These are phyloP conservation scores for Dichomitus squalens DNA, from an alignment of 1,284 basidiomycete genomes.

Conservation along the genomic window DNA sequence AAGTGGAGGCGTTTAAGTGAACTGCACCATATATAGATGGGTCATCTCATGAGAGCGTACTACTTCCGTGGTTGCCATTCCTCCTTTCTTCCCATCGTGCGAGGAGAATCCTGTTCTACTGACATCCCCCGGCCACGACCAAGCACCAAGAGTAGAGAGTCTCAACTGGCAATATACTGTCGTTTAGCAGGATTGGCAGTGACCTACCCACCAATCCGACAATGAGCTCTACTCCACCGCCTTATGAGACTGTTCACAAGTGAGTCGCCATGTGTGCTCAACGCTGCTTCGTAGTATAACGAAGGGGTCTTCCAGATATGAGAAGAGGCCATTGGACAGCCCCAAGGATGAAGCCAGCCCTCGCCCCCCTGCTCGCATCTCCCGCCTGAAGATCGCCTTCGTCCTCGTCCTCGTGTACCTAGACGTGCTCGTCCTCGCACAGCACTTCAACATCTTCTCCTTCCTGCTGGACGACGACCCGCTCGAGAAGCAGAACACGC, in stretches of 20 bases:
- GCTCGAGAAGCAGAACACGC: background rate
- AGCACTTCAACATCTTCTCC: constrained; percentile 3
- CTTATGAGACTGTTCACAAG: background rate
- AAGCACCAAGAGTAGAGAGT: too few species aligned
- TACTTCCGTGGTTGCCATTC: background rate
- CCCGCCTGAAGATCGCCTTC: background rate
- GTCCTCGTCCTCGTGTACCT: background rate
- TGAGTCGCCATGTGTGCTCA: background rate
- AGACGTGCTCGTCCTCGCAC: constrained; percentile 7
- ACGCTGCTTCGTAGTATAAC: background rate
- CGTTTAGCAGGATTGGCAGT: too few species aligned
- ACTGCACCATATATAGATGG: background rate
- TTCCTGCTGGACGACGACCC: constrained; percentile 7
- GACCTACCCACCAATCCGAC: too few species aligned
- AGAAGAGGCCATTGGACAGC: background rate
- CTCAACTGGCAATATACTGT: too few species aligned
- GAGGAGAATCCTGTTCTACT: background rate
- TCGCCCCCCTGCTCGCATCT: background rate
- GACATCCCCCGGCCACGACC: too few species aligned
- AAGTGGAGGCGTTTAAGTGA: too few species aligned
- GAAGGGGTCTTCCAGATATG: background rate
- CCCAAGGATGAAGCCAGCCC: background rate
- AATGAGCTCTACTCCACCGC: too few species aligned
- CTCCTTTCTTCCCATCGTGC: background rate
- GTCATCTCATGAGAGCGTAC: background rate